These are phyloP conservation scores for Xerocomus nothofagi DNA, from an alignment of 1,284 basidiomycete species.

Conservation along the genomic window DNA sequence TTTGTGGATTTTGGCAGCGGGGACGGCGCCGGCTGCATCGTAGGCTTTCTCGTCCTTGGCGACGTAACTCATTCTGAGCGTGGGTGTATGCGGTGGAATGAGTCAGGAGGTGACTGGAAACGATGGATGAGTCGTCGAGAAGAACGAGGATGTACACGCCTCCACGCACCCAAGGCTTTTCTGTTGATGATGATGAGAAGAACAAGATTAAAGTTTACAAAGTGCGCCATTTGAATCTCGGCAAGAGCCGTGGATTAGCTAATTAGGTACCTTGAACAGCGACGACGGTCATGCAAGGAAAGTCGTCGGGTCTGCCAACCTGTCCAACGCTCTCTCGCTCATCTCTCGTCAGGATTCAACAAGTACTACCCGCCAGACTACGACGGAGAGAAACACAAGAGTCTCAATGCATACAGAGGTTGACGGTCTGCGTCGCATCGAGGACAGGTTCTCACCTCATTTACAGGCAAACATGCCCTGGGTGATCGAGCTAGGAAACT, in stretches of 20 bases:
- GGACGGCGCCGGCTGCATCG: constrained; percentile 87
- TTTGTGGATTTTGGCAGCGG: constrained; percentile 95
- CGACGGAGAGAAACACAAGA: constrained; percentile 76
- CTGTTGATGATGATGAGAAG: not conserved
- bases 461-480: constrained; percentile 87
- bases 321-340: constrained; percentile 10
- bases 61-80: constrained; percentile 94
- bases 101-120: constrained; percentile 78
- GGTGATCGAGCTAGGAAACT: constrained; percentile 91
- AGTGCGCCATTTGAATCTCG: constrained; percentile 13
- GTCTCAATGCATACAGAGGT: constrained; percentile 82
- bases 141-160: not conserved
- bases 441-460: constrained; percentile 22
- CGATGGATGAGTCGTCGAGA: not conserved
- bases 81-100: constrained; percentile 38
- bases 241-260: constrained; percentile 18
- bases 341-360: constrained; percentile 62
- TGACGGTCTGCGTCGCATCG: constrained; percentile 5
- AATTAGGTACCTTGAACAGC: not conserved
- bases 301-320: constrained; percentile 26
- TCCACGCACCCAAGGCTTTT: constrained; percentile 27
- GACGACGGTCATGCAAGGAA: constrained; percentile 39
- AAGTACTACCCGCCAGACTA: constrained; percentile 96
- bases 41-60: constrained; percentile 99
- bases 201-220: constrained; percentile 32